phyloP scores from a whole-genome alignment of 2,329 filamentous ascomycete genomes.

The Aureobasidium sp. region DNA sequence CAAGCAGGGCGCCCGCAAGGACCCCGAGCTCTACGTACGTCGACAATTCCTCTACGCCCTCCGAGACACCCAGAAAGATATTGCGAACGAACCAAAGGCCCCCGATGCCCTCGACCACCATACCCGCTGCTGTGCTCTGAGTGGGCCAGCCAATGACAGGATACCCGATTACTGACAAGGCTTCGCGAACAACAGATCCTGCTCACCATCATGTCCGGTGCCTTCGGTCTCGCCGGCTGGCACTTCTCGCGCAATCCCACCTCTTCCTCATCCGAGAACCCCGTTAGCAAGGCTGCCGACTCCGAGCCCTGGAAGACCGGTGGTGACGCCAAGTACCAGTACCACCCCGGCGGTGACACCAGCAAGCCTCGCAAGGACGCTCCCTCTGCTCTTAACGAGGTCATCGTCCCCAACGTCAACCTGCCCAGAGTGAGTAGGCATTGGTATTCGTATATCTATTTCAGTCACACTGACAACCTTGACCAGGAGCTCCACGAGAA shows the following conservation, averaged over 20 bases:
- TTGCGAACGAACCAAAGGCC: not conserved
- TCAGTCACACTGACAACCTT: not conserved
- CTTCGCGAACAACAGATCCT: conserved; percentile 59
- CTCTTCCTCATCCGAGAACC: conserved; percentile 68
- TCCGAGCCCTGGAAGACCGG: conserved; percentile 88
- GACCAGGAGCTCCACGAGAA: conserved; percentile 78
- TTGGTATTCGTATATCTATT: not conserved
- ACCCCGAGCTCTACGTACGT: conserved; percentile 68
- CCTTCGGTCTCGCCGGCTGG: conserved; percentile 82
- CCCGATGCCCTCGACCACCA: not conserved
- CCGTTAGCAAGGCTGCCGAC: conserved; percentile 63
- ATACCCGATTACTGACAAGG: not conserved
- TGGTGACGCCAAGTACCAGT: conserved; percentile 53
- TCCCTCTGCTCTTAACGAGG: conserved; percentile 89
- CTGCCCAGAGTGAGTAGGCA: conserved; percentile 65
- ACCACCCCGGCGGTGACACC: conserved; percentile 72
- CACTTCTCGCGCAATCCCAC: conserved; percentile 85
- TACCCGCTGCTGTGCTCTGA: not conserved
- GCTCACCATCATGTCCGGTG: conserved; percentile 80
- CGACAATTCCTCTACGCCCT: not conserved
- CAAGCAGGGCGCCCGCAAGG: conserved; percentile 56
- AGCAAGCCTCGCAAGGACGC: conserved; percentile 72
- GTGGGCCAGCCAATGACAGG: not conserved
- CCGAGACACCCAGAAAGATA: not conserved
- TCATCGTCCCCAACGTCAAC: conserved; percentile 88